These are phyloP conservation scores for Diaporthe vaccinii DNA, from an alignment of 2,329 filamentous ascomycete genomes.

Conservation along the genomic window DNA sequence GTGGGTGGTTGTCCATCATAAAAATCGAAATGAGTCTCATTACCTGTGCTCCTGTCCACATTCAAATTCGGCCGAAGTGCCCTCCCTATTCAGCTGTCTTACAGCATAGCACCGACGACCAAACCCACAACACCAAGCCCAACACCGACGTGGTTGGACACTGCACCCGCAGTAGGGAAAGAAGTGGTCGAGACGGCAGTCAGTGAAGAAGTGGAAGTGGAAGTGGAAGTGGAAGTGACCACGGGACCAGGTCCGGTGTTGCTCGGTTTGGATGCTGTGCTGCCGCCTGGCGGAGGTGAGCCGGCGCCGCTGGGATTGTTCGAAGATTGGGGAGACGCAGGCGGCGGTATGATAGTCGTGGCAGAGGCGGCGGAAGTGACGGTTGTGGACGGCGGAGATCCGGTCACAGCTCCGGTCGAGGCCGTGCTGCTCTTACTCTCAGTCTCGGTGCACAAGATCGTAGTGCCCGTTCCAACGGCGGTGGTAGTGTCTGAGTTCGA, in stretches of 20 bases:
- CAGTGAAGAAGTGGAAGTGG: conserved; percentile 24
- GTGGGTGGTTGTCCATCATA: neutral
- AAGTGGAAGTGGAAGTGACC: conserved; percentile 11
- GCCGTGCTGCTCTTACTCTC: neutral
- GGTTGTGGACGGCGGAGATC: neutral
- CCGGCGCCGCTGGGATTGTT: neutral
- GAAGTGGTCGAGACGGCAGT: conserved; percentile 1
- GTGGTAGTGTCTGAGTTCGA: conserved; percentile 28
- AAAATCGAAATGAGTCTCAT: neutral
- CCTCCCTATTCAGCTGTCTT: conserved; percentile 42
- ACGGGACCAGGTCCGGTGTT: neutral
- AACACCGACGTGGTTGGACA: conserved; percentile 49
- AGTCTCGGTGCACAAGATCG: conserved; percentile 25
- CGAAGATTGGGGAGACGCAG: neutral
- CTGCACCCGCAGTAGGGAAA: conserved; percentile 45
- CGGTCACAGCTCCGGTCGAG: conserved; percentile 22
- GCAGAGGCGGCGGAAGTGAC: neutral
- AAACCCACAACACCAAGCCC: conserved; percentile 55
- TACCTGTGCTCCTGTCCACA: neutral
- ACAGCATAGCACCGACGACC: conserved; percentile 58
- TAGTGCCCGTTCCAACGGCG: conserved; percentile 38
- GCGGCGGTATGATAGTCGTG: neutral
- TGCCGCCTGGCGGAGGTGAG: neutral
- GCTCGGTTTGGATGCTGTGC: neutral
- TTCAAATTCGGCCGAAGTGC: neutral